phyloP scores from a whole-genome alignment of 1,284 basidiomycete species.

The Cutaneotrichosporon mucoides region DNA sequence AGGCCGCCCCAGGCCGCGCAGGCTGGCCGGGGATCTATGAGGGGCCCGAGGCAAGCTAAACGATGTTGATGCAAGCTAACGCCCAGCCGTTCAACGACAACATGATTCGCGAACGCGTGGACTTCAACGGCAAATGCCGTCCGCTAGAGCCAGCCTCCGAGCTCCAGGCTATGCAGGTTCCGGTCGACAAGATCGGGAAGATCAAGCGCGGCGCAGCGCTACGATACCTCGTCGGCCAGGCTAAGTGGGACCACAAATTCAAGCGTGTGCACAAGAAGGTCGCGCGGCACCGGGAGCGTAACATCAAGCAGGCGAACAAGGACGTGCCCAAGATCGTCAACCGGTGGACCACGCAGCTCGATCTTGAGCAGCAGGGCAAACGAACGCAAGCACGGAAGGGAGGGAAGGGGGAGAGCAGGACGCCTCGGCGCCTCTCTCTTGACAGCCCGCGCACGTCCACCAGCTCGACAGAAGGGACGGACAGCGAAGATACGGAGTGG shows the following conservation, averaged over 20 bases:
- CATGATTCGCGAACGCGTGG: constrained; percentile 85
- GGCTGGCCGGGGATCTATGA: constrained; percentile 64
- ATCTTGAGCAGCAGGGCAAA: no score
- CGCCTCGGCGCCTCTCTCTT: not conserved
- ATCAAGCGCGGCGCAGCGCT: constrained; percentile 53
- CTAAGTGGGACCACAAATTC: constrained; percentile 47
- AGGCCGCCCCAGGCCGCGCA: constrained; percentile 53
- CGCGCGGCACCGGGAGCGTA: constrained; percentile 39
- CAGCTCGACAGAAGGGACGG: not conserved
- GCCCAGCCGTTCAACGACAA: constrained; percentile 48
- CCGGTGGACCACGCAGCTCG: not conserved
- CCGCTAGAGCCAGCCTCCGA: constrained; percentile 68
- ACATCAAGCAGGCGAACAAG: constrained; percentile 36
- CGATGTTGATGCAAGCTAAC: not conserved
- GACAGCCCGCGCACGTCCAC: not conserved
- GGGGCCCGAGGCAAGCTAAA: constrained; percentile 50
- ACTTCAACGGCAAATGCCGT: constrained; percentile 68
- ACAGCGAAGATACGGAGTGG: not conserved
- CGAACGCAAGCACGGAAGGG: not conserved
- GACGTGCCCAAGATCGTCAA: constrained; percentile 21
- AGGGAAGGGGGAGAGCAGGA: not conserved
- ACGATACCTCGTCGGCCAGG: constrained; percentile 48
- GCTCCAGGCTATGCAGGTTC: constrained; percentile 63
- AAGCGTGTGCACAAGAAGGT: constrained; percentile 32
- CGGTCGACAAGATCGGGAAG: constrained; percentile 56